Conservation (phyloP, 2,329 filamentous ascomycete genomes). For the Trichoderma brevicompactum region DNA sequence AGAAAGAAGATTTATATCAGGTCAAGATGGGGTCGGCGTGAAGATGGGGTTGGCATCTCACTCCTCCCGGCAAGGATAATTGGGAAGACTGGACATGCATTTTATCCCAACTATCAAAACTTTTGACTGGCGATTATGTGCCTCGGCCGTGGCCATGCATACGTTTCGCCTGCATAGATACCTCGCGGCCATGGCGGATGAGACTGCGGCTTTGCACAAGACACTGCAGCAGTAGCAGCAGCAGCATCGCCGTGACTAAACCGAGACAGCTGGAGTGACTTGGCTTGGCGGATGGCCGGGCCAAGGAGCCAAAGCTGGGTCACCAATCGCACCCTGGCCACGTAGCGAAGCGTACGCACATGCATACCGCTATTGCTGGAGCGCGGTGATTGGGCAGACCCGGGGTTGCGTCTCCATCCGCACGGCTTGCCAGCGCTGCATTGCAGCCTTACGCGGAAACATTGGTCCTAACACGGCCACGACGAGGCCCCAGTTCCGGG, state of each 20-base stretch:
- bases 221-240: neutral
- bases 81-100: constrained; percentile 14
- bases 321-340: constrained; percentile 26
- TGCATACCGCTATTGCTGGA: constrained; percentile 29
- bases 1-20: neutral
- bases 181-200: constrained; percentile 14
- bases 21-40: constrained; percentile 15
- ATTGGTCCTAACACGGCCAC: constrained; percentile 25
- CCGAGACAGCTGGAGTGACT: neutral
- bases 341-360: constrained; percentile 21
- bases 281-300: neutral
- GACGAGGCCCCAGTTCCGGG: constrained; percentile 2
- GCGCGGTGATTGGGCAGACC: constrained; percentile 8
- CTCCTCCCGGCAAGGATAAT: constrained; percentile 5
- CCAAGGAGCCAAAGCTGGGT: neutral
- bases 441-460: constrained; percentile 30
- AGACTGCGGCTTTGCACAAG: constrained; percentile 7
- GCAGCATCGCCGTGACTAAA: constrained; percentile 7
- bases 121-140: neutral
- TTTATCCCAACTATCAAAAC: neutral
- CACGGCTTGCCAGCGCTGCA: constrained; percentile 24
- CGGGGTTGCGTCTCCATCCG: constrained; percentile 12
- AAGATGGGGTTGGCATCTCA: constrained; percentile 27
- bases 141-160: constrained; percentile 14
- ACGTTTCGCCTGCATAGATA: constrained; percentile 26